phyloP scores from a whole-genome alignment of 257 asterid genomes.

The Dorcoceras hygrometricum region DNA sequence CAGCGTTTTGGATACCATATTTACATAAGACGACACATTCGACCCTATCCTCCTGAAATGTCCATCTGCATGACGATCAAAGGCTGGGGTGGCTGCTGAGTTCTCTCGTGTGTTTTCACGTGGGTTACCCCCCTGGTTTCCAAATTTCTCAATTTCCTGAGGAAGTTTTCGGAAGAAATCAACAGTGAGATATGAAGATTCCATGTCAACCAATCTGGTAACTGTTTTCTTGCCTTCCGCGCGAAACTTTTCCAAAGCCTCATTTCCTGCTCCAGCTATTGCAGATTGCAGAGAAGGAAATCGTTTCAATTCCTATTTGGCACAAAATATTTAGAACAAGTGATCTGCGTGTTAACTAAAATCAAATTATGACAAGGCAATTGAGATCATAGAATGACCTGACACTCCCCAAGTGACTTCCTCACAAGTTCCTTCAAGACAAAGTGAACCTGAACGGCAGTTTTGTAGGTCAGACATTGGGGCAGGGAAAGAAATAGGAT shows the following conservation, averaged over 20 bases:
- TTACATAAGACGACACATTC: slow-evolving; percentile 70
- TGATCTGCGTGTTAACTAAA: not conserved
- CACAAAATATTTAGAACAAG: slow-evolving; percentile 19
- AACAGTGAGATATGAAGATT: slow-evolving; percentile 75
- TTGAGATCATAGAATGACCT: slow-evolving; percentile 41
- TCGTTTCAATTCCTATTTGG: slow-evolving; percentile 68
- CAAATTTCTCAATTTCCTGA: slow-evolving; percentile 69
- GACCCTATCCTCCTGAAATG: slow-evolving; percentile 91
- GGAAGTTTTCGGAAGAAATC: slow-evolving; percentile 93
- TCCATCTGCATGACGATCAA: slow-evolving; percentile 64
- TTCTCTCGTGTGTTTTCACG: slow-evolving; percentile 35
- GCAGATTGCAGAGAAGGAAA: slow-evolving; percentile 78
- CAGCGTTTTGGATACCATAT: slow-evolving; percentile 66
- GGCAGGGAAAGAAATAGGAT: not conserved
- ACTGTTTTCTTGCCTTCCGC: slow-evolving; percentile 79
- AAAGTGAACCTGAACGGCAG: slow-evolving; percentile 65
- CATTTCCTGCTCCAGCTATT: slow-evolving; percentile 74
- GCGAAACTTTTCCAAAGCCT: slow-evolving; percentile 72
- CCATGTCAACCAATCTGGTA: slow-evolving; percentile 84
- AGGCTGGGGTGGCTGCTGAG: slow-evolving; percentile 41
- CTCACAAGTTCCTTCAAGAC: slow-evolving; percentile 91
- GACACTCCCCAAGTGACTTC: slow-evolving; percentile 83
- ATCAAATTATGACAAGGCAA: not conserved
- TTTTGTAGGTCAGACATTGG: slow-evolving; percentile 24
- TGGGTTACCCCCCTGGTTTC: slow-evolving; percentile 43